Base-by-base conservation (phyloP, 2,329 filamentous ascomycete species). In the Penicillium sp. region DNA sequence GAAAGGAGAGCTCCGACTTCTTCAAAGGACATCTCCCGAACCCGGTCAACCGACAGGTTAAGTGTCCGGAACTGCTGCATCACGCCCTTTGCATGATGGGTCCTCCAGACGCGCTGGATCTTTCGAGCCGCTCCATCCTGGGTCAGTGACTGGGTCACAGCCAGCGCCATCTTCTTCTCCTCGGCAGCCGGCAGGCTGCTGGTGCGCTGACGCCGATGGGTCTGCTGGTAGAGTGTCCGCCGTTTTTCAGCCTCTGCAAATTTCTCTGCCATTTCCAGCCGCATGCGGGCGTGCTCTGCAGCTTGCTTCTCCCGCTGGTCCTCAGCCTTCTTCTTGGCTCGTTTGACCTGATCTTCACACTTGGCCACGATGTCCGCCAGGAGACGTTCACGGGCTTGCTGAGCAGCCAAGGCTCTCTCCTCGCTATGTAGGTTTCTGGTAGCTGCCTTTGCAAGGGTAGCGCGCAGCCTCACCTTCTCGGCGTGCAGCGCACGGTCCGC, bases 301-400 rank as follows among this genome's bases (percentile, higher is more conserved):
- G 81, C 79, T 65, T 82, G 82, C 57, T 78, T 75, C 66, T 84
- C 81, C 61, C 81, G 81, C 59, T 81, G 82, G 54, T 85, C 82
- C 67, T 85, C 82, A 7, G 82, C 82, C 46, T 84, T 79, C 66
- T 82, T 81, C 73, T 85, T 86, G 38, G 82, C 82, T 33, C 81
- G 75, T 53, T 79, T 75, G 27, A 86, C 82, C 64, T 86, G 81
- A 61, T 84, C 82, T 49, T 83, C 82, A 61, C 82, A 85, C 64
- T 80, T 77, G 54, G 82, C 81, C 6, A 82, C 78, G 9, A 86
- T 82, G 57, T 84, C 81, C 3, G 82, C 82, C 43, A 86, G 66
- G 50, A 83, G 75, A 54, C 80, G 80, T 70, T 86, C 81, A 49
- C 83, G 78, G 15, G 82, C 79, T 46, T 83, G 74, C 57, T 85